Conservation (phyloP, 129 eudicot species). For the Arctium minus region DNA sequence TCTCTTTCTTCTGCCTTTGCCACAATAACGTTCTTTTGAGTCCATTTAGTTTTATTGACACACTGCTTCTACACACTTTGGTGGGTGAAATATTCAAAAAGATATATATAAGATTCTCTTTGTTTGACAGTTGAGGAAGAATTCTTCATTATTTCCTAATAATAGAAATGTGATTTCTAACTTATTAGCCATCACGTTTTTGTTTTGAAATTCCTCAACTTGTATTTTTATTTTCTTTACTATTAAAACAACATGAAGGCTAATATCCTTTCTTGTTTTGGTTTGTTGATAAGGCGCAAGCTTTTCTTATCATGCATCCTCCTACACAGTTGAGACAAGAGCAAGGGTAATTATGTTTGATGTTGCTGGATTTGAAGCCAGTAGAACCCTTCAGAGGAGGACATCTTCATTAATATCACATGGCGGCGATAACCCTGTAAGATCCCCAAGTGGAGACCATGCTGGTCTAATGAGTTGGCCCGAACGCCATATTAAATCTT, state of each 20-base stretch:
- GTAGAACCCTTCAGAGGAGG: constrained; percentile 51
- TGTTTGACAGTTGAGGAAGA: too few species aligned
- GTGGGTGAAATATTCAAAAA: too few species aligned
- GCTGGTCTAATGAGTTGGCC: constrained; percentile 88
- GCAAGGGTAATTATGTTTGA: constrained; percentile 71
- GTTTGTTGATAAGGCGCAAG: constrained; percentile 32
- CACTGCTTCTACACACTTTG: too few species aligned
- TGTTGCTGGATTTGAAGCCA: constrained; percentile 51
- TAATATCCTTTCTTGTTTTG: not conserved
- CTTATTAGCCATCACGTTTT: too few species aligned
- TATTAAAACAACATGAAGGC: not conserved
- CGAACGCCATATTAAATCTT: constrained; percentile 29
- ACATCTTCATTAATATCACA: constrained; percentile 57
- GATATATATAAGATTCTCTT: too few species aligned
- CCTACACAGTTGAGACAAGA: constrained; percentile 71
- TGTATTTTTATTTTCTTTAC: not conserved
- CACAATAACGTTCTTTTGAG: too few species aligned
- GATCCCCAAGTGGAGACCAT: constrained; percentile 47
- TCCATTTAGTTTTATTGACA: too few species aligned
- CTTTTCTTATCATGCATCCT: constrained; percentile 53
- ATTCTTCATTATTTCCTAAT: too few species aligned
- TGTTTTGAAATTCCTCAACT: not conserved
- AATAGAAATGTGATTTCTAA: too few species aligned
- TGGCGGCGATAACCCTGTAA: constrained; percentile 36
- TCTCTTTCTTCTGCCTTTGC: too few species aligned